Base-by-base conservation (phyloP, 2,329 filamentous ascomycete genomes). In the Dendrostoma leiphaemia region DNA sequence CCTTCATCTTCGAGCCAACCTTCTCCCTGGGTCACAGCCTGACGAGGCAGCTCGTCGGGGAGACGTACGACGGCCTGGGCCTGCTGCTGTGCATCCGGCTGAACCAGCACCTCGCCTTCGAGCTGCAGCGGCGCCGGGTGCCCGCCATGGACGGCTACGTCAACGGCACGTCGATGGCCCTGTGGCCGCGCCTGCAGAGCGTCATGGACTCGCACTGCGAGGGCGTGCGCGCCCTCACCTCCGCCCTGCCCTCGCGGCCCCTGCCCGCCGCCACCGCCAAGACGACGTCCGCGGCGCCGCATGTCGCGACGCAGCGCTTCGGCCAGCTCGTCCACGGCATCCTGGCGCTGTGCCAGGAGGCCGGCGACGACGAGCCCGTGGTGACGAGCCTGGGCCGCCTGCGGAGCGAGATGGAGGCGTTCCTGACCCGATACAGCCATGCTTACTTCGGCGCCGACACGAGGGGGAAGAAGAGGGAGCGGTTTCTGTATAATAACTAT, bases 401-500 rank as follows among this genome's bases (percentile, higher is more conserved):
- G 64, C 79, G 91, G 28, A 81, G 79, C 53, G 94, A 97, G 67
- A 88, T 93, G 38, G 91, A 97, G 69, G 82, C 83, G 0, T 94
- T 97, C 61, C 71, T 99, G 57, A 82, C 83, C 6, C 91, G 89
- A 66, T 77, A 92, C 56, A 89, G 89, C 65, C 88, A 90, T 62
- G 77, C 78, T 0, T 60, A 60, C 48, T 90, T 92, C 59, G 85
- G 83, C 19, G 73, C 79, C 1, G 93, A 96, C 64, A 35, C 48
- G 23, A 37, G 49, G 23, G 80, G 83, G 59, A 83, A 90, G 66
- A 95, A 95, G 73, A 80, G 88, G 61, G 88, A 93, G 62, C 79
- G 94, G 41, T 97, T 97, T 67, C 71, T 99, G 64, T 94, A 89
- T 67, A 99, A 97, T 68, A 99, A 99, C 69, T 97, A 96, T 71